Evolutionary conservation across 2,329 filamentous ascomycete species (phyloP).

Genomic region (Microdochium nivale): DNA sequence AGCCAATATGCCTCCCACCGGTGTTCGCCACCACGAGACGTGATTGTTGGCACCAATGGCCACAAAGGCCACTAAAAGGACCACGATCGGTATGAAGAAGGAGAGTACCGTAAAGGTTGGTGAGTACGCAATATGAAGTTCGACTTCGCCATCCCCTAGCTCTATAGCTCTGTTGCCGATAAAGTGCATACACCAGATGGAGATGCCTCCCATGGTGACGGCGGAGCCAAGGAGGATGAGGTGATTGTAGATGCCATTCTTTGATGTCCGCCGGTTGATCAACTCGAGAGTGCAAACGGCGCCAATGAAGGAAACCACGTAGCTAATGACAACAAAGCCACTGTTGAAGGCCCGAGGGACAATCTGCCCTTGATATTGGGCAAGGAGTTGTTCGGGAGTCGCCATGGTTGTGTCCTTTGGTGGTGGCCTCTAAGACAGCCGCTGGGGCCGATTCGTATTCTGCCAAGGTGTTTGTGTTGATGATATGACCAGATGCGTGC

Average conservation of each 20-base stretch:
- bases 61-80: slow-evolving; percentile 65
- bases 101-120: slow-evolving; percentile 65
- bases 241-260: slow-evolving; percentile 60
- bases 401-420: slow-evolving; percentile 11
- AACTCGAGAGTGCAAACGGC: slow-evolving; percentile 74
- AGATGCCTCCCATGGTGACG: slow-evolving; percentile 64
- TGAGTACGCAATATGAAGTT: slow-evolving; percentile 67
- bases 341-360: slow-evolving; percentile 42
- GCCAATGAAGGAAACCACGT: slow-evolving; percentile 69
- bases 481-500: not conserved
- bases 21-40: slow-evolving; percentile 49
- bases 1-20: slow-evolving; percentile 57
- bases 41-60: slow-evolving; percentile 53
- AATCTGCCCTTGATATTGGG: slow-evolving; percentile 32
- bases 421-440: not conserved
- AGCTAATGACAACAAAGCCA: slow-evolving; percentile 63
- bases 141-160: slow-evolving; percentile 51
- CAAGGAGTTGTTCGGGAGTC: slow-evolving; percentile 21
- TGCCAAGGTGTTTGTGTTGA: not conserved
- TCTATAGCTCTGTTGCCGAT: slow-evolving; percentile 75
- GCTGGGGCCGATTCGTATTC: not conserved
- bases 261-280: slow-evolving; percentile 66
- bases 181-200: slow-evolving; percentile 75
- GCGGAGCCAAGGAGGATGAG: slow-evolving; percentile 56
- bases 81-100: slow-evolving; percentile 70